A percentile compares a stretch with the other conserved stretches of the same genome.
Conservation (phyloP, 768 basidiomycete species). For the Obba rivulosa region DNA sequence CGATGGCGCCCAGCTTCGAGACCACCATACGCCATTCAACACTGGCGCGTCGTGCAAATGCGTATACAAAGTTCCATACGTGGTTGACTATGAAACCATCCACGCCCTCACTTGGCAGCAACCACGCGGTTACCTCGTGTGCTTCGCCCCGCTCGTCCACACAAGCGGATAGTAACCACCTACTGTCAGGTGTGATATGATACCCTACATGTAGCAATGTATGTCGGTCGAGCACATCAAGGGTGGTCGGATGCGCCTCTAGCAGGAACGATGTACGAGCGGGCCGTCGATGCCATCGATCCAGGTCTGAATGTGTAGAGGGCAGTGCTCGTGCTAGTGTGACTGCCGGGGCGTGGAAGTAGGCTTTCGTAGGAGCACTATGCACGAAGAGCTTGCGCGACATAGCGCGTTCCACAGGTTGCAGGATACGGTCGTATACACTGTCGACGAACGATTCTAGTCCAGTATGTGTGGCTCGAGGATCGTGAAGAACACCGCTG, state of each 20-base stretch:
- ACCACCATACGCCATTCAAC: slow-evolving; percentile 81
- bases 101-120: slow-evolving; percentile 38
- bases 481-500: slow-evolving; percentile 40
- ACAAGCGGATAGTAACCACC: slow-evolving; percentile 74
- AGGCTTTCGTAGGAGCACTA: slow-evolving; percentile 35
- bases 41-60: slow-evolving; percentile 58
- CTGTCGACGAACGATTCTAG: slow-evolving; percentile 52
- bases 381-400: slow-evolving; percentile 44
- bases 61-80: slow-evolving; percentile 66
- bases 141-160: slow-evolving; percentile 77
- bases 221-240: slow-evolving; percentile 51
- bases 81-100: slow-evolving; percentile 49
- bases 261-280: slow-evolving; percentile 32
- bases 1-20: slow-evolving; percentile 60
- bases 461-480: slow-evolving; percentile 35
- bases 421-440: slow-evolving; percentile 67
- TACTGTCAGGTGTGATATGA: slow-evolving; percentile 54
- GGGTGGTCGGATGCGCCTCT: slow-evolving; percentile 33
- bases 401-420: slow-evolving; percentile 55
- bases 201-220: slow-evolving; percentile 78
- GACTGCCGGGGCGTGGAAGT: slow-evolving; percentile 63
- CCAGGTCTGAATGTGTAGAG: not conserved
- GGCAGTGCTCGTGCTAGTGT: slow-evolving; percentile 38
- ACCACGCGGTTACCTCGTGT: slow-evolving; percentile 63
- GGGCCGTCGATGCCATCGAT: not conserved